phyloP scores from a whole-genome alignment of 805 yeast species.

The Candida incommunis region DNA sequence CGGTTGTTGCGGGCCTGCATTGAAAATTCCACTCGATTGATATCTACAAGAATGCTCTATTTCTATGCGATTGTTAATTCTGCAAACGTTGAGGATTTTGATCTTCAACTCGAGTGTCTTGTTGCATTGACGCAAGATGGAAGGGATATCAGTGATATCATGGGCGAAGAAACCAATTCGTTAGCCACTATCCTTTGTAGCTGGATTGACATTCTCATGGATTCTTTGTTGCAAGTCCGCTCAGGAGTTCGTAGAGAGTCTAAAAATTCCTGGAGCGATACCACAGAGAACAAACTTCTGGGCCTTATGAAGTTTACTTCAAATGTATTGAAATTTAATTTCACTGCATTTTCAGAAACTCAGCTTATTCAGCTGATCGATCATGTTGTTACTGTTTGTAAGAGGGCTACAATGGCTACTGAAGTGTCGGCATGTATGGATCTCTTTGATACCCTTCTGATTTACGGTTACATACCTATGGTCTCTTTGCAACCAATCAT shows the following conservation, averaged over 20 bases:
- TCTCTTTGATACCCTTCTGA: constrained; percentile 29
- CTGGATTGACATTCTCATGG: constrained; percentile 1
- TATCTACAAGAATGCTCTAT: constrained; percentile 38
- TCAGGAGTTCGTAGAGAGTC: not conserved
- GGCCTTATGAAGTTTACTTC: constrained; percentile 25
- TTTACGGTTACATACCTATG: constrained; percentile 34
- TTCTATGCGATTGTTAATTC: constrained; percentile 46
- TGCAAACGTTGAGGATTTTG: constrained; percentile 36
- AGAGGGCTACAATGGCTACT: constrained; percentile 1
- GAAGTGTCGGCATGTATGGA: constrained; percentile 28
- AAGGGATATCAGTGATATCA: constrained; percentile 11
- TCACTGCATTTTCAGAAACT: constrained; percentile 28
- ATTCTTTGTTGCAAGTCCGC: constrained; percentile 1
- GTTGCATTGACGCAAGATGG: constrained; percentile 37
- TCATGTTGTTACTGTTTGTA: constrained; percentile 3
- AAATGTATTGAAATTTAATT: constrained; percentile 35
- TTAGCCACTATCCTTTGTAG: constrained; percentile 1
- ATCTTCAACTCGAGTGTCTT: constrained; percentile 34
- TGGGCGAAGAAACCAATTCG: not conserved
- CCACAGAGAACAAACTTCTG: constrained; percentile 17
- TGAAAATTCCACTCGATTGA: constrained; percentile 31
- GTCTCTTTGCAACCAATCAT: constrained; percentile 24
- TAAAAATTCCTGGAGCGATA: constrained; percentile 13
- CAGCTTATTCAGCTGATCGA: constrained; percentile 24
- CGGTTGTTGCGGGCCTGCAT: constrained; percentile 44